phyloP scores from a whole-genome alignment of 169 alveolate species.

The Neospora caninum region DNA sequence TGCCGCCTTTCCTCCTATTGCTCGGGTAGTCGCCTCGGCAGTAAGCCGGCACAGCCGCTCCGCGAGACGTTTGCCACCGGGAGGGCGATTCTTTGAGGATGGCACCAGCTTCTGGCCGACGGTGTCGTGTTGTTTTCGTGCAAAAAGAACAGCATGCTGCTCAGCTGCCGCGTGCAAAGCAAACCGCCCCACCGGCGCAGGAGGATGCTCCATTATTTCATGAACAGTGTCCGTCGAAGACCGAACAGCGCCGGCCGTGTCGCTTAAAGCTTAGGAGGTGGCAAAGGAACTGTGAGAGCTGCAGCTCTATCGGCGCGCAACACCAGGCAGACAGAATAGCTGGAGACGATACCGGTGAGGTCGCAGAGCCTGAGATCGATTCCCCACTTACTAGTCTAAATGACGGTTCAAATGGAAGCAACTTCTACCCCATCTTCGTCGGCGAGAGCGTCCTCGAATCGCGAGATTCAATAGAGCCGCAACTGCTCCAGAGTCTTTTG shows the following conservation, averaged over 20 bases:
- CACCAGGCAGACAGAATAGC: not conserved
- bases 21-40: not conserved
- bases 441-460: not conserved
- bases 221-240: not conserved
- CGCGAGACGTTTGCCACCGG: not conserved
- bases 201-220: no score
- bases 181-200: not conserved
- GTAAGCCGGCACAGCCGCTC: not conserved
- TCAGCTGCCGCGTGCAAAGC: not conserved
- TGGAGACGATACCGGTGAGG: not conserved
- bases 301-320: not conserved
- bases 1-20: not conserved
- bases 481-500: not conserved
- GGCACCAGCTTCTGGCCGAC: not conserved
- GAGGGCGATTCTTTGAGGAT: no score
- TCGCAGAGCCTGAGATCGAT: not conserved
- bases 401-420: not conserved
- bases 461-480: not conserved
- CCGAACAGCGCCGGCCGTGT: not conserved
- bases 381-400: not conserved
- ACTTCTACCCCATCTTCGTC: not conserved
- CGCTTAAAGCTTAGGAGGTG: not conserved
- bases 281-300: not conserved
- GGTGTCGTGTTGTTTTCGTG: not conserved
- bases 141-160: not conserved